A percentile compares a stretch with the other conserved stretches of the same genome.
phyloP scores from a whole-genome alignment of 2,329 filamentous ascomycete species.

The Mollisiaceae sp. region DNA sequence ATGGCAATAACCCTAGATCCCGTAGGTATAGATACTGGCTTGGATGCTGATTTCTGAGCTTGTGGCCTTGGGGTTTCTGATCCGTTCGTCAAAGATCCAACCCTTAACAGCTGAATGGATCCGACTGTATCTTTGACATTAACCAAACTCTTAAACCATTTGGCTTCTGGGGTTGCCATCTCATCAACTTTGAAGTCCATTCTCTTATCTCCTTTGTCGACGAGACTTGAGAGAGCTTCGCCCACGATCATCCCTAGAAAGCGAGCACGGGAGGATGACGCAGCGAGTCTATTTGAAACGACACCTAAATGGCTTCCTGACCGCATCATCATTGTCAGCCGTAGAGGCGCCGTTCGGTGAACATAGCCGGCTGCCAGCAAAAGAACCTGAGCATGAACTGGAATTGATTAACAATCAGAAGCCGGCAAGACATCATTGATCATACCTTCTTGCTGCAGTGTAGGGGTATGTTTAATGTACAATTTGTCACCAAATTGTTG shows the following conservation, averaged over 20 bases:
- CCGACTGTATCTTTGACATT: constrained; percentile 68
- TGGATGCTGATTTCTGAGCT: constrained; percentile 39
- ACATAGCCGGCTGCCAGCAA: constrained; percentile 80
- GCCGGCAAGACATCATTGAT: not conserved
- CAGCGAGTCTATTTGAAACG: constrained; percentile 83
- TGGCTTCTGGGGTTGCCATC: constrained; percentile 71
- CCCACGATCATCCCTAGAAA: constrained; percentile 90
- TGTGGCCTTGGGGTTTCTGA: constrained; percentile 22
- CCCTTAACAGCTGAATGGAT: constrained; percentile 55
- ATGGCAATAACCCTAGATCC: constrained; percentile 54
- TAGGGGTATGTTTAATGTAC: constrained; percentile 83
- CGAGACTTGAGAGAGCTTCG: constrained; percentile 64
- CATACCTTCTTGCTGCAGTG: constrained; percentile 86
- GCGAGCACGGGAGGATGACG: constrained; percentile 75
- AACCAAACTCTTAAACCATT: constrained; percentile 74
- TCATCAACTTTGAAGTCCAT: constrained; percentile 88
- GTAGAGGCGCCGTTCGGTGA: constrained; percentile 66
- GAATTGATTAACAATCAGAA: constrained; percentile 6
- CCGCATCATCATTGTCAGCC: constrained; percentile 70
- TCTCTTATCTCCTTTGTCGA: constrained; percentile 70
- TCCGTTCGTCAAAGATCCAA: constrained; percentile 28
- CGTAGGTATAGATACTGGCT: constrained; percentile 39
- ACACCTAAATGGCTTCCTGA: constrained; percentile 76
- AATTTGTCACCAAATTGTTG: constrained; percentile 82
- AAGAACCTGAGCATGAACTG: constrained; percentile 80